Evolutionary conservation across 2,329 filamentous ascomycete species (phyloP), one percentile per base, ranked within the genome.

Genomic region (Setomelanomma holmii): DNA sequence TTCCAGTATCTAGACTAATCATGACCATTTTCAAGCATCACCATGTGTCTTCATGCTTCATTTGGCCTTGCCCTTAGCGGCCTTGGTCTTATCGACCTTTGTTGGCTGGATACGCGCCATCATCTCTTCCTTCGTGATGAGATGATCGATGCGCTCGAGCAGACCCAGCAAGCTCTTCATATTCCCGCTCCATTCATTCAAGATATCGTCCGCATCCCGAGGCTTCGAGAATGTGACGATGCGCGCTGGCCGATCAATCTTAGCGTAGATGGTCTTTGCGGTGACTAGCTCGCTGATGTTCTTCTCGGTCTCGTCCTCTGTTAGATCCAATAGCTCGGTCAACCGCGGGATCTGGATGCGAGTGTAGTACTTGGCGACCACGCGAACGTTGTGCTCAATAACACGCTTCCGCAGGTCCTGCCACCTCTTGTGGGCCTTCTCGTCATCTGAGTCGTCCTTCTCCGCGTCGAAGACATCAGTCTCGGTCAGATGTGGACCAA

Each of bases 41-140:
- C 53, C 55, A 38, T 42, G 20, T 51, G 45, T 16, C 34, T 39
- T 47, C 23, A 22, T 24, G 40, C 20, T 45, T 61, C 47, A 67
- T 62, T 68, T 70, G 44, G 62, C 67, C 55, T 76, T 72, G 22
- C 66, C 73, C 60, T 77, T 77, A 23, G 40, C 60, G 1, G 61
- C 64, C 70, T 72, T 76, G 49, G 63, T 68, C 67, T 77, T 77
- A 49, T 76, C 75, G n/a, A 72, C 69, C 60, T 75, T 78, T 22
- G 66, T 81, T 5, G 91, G 91, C 76, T 95, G 89, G 68, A 99
- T 98, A 53, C 93, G 85, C 35, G 95, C 95, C 95, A 99, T 99
- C 95, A 99, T 99, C 83, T 99, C 95, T 79, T 99, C 95, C 83
- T 98, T 98, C 49, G 96, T 99, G 71, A 99, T 99, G 68, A 99